Percentiles rank a stretch among this genome's conserved stretches.
These are phyloP conservation scores for Colletotrichum spinosum DNA, from an alignment of 2,329 filamentous ascomycete species.

Conservation along the genomic window DNA sequence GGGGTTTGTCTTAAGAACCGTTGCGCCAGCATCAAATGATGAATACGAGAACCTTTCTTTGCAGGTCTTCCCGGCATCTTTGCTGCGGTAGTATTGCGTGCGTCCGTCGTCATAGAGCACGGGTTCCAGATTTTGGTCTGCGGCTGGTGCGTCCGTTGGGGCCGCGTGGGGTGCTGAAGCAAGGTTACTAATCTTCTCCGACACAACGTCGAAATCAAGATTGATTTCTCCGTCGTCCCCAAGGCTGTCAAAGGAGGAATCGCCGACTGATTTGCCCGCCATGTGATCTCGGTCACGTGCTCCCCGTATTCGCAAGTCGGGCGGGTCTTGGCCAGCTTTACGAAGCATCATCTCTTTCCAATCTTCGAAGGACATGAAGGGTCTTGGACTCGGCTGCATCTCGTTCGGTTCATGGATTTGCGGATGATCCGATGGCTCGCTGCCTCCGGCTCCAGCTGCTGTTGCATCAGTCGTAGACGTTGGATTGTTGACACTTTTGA, in stretches of 20 bases:
- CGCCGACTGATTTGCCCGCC: conserved; percentile 61
- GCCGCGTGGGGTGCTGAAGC: conserved; percentile 28
- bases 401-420: not conserved
- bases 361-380: conserved; percentile 97
- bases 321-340: conserved; percentile 77
- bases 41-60: conserved; percentile 98
- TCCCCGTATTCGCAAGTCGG: conserved; percentile 72
- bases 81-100: conserved; percentile 75
- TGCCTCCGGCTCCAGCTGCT: not conserved
- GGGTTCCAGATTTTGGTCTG: conserved; percentile 49
- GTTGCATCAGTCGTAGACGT: conserved; percentile 37
- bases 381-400: conserved; percentile 47
- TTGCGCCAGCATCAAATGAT: conserved; percentile 96
- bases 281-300: conserved; percentile 61
- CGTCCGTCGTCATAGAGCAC: conserved; percentile 60
- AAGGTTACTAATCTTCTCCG: conserved; percentile 52
- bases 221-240: conserved; percentile 90
- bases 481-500: not conserved
- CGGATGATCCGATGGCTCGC: not conserved
- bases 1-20: conserved; percentile 87
- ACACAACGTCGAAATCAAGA: conserved; percentile 64
- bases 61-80: conserved; percentile 96
- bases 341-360: conserved; percentile 96
- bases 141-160: conserved; percentile 25
- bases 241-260: conserved; percentile 78